Evolutionary conservation across 208 protist species (phyloP).

Genomic region (Entamoeba nuttalli): DNA sequence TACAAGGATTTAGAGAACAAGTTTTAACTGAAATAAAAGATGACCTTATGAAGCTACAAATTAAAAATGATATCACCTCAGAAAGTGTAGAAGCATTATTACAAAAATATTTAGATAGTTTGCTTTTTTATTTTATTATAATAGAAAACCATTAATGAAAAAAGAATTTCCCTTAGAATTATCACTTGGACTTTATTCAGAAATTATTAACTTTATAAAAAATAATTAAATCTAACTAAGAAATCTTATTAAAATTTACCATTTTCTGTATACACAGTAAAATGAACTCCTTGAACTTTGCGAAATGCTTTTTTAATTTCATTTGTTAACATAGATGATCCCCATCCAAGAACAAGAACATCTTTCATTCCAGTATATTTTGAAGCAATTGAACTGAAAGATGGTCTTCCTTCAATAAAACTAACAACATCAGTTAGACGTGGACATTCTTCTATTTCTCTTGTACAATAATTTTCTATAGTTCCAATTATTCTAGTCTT

Average conservation of each 20-base stretch:
- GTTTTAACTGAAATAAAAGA: not conserved
- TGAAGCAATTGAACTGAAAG: not conserved
- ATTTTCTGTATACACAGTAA: not conserved
- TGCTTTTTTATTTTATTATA: not conserved
- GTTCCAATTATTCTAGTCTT: not conserved
- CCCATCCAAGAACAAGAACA: not conserved
- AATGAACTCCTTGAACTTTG: not conserved
- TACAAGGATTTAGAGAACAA: not conserved
- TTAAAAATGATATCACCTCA: not conserved
- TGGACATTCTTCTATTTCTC: not conserved
- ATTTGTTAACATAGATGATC: not conserved
- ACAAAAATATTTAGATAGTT: not conserved
- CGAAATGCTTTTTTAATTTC: not conserved
- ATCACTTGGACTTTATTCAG: too few relatives aligned
- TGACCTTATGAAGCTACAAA: not conserved
- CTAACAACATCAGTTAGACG: too few relatives aligned
- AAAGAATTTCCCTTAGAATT: too few relatives aligned
- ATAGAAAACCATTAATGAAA: too few relatives aligned
- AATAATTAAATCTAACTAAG: too few relatives aligned
- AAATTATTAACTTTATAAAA: too few relatives aligned
- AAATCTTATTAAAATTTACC: not conserved
- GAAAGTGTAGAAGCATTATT: not conserved
- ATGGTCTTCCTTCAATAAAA: not conserved
- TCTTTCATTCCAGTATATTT: not conserved
- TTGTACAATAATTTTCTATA: not conserved